A percentile compares a stretch with the other conserved stretches of the same genome.
Conservation (phyloP, 768 basidiomycete genomes). For the Lactarius sp. region DNA sequence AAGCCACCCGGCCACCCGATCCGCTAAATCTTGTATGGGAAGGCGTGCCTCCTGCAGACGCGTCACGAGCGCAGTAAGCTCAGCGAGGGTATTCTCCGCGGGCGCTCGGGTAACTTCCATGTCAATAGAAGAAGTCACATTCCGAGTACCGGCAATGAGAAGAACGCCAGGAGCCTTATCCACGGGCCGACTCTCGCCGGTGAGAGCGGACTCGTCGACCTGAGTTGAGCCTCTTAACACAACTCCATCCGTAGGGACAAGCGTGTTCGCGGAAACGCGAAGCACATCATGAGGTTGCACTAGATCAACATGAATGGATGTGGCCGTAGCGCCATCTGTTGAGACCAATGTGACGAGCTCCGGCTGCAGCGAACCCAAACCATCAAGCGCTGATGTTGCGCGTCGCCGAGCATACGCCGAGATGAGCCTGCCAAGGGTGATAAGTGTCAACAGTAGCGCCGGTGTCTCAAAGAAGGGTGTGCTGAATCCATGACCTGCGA, state of each 20-base stretch:
- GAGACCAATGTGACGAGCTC: constrained; percentile 33
- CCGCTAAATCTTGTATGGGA: constrained; percentile 44
- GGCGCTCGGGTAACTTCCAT: constrained; percentile 36
- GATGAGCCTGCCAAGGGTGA: constrained; percentile 39
- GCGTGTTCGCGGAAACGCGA: constrained; percentile 33
- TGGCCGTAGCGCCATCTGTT: constrained; percentile 22
- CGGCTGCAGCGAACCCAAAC: constrained; percentile 35
- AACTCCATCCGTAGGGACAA: constrained; percentile 39
- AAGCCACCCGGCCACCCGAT: constrained; percentile 44
- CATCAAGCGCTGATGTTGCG: constrained; percentile 33
- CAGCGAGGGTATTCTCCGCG: constrained; percentile 40
- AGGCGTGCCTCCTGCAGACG: constrained; percentile 37
- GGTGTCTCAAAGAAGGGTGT: constrained; percentile 42
- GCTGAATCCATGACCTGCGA: constrained; percentile 31
- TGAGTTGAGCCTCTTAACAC: constrained; percentile 35
- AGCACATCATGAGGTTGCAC: constrained; percentile 37
- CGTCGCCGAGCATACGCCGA: constrained; percentile 37
- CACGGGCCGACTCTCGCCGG: constrained; percentile 39
- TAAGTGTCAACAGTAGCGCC: constrained; percentile 40
- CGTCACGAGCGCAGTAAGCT: constrained; percentile 35
- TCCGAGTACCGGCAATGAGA: constrained; percentile 39
- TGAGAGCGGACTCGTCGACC: constrained; percentile 42
- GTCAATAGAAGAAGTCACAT: constrained; percentile 34
- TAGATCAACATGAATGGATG: constrained; percentile 31
- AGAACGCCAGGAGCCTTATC: constrained; percentile 33